These are phyloP conservation scores for Taiozyma sp. DNA, from an alignment of 1,139 yeast species.

Conservation along the genomic window DNA sequence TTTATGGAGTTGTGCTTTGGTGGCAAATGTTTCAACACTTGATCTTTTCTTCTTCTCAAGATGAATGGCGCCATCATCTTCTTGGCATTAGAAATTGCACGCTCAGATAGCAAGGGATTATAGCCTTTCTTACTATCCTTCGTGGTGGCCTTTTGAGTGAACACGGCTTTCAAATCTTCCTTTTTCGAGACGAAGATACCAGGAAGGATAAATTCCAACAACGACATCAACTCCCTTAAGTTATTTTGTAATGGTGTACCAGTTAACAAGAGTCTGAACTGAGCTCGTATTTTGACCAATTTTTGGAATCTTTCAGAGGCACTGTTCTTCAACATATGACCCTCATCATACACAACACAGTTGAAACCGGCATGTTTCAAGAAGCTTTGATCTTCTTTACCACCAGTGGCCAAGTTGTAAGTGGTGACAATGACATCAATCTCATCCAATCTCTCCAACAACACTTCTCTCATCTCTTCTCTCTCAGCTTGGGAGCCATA, in stretches of 20 bases:
- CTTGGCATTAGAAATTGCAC: slow-evolving; percentile 89
- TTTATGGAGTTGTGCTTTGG: slow-evolving; percentile 61
- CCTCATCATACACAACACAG: slow-evolving; percentile 93
- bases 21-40: slow-evolving; percentile 87
- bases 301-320: slow-evolving; percentile 81
- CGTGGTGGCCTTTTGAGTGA: slow-evolving; percentile 79
- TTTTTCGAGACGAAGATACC: slow-evolving; percentile 72
- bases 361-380: slow-evolving; percentile 72
- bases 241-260: slow-evolving; percentile 98
- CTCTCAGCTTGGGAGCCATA: slow-evolving; percentile 88
- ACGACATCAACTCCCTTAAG: slow-evolving; percentile 81
- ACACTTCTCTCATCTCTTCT: slow-evolving; percentile 71
- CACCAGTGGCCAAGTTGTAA: slow-evolving; percentile 85
- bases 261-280: slow-evolving; percentile 79
- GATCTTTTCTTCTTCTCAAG: slow-evolving; percentile 84
- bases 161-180: slow-evolving; percentile 77
- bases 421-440: slow-evolving; percentile 94
- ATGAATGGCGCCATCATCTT: slow-evolving; percentile 99
- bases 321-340: slow-evolving; percentile 92
- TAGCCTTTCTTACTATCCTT: slow-evolving; percentile 44
- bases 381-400: slow-evolving; percentile 76
- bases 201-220: slow-evolving; percentile 89
- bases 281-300: slow-evolving; percentile 76
- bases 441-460: slow-evolving; percentile 47
- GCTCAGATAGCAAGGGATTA: slow-evolving; percentile 82